Percentiles rank a stretch among this genome's conserved stretches.
Conservation (phyloP, 2,329 filamentous ascomycete species). For the Graphium sp. region DNA sequence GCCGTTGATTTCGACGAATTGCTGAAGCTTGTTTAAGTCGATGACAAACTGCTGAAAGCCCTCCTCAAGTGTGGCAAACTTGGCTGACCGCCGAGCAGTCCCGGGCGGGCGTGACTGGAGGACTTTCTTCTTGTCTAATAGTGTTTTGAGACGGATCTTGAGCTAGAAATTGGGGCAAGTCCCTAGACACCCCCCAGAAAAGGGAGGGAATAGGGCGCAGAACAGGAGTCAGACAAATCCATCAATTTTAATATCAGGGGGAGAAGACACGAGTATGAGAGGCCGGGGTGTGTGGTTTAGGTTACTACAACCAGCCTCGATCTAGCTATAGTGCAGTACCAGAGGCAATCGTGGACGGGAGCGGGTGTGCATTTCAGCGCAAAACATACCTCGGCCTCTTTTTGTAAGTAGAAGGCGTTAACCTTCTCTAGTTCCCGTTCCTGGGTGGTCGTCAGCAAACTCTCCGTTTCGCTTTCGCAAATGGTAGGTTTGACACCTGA, state of each 20-base stretch:
- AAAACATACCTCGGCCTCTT: constrained; percentile 75
- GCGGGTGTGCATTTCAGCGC: too few species aligned
- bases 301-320: too few species aligned
- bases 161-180: constrained; percentile 48
- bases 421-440: constrained; percentile 97
- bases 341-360: too few species aligned
- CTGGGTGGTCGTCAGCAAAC: constrained; percentile 34
- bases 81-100: constrained; percentile 73
- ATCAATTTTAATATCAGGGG: too few species aligned
- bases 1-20: constrained; percentile 97
- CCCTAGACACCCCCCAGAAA: too few species aligned
- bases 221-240: too few species aligned
- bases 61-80: constrained; percentile 89
- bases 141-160: constrained; percentile 78
- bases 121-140: constrained; percentile 88
- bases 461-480: too few species aligned
- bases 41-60: constrained; percentile 95
- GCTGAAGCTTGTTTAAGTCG: constrained; percentile 92
- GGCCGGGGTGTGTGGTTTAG: too few species aligned
- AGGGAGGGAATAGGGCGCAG: too few species aligned
- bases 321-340: too few species aligned
- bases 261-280: too few species aligned
- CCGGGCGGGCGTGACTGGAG: constrained; percentile 61
- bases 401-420: constrained; percentile 93
- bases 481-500: too few species aligned